These are phyloP conservation scores for Casaregolazyma suthepensis DNA, from an alignment of 1,139 yeast genomes.

Conservation along the genomic window DNA sequence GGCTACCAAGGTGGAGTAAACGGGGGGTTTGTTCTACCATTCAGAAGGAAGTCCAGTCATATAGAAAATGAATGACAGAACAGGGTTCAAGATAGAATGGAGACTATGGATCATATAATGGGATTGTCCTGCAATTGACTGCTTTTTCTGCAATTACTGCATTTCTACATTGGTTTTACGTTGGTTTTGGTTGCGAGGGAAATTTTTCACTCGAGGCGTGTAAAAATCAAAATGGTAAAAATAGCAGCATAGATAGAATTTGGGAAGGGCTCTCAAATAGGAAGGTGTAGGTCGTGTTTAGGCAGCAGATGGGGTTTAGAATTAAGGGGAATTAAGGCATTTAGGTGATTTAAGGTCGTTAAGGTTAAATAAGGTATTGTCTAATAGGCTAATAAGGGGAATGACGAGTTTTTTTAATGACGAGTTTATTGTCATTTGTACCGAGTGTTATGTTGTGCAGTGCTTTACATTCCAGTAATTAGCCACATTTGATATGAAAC, in stretches of 20 bases:
- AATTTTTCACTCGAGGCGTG: background rate
- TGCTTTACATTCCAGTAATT: too few species aligned
- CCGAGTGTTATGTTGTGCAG: too few species aligned
- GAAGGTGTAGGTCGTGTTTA: background rate
- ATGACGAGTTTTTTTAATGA: too few species aligned
- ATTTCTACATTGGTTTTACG: background rate
- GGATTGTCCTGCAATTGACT: background rate
- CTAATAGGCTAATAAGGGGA: too few species aligned
- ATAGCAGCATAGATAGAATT: background rate
- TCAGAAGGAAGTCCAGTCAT: constrained; percentile 5
- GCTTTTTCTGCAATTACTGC: background rate
- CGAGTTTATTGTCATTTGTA: too few species aligned
- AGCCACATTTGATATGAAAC: too few species aligned
- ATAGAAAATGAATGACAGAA: constrained; percentile 6
- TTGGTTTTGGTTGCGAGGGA: background rate
- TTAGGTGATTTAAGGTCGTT: background rate
- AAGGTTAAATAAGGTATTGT: too few species aligned
- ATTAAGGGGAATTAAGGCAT: too few species aligned
- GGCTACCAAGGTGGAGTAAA: constrained; percentile 21
- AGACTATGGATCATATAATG: background rate
- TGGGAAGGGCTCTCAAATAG: background rate
- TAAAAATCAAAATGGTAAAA: background rate
- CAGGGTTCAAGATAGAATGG: constrained; percentile 9
- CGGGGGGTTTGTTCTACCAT: constrained; percentile 17
- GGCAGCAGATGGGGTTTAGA: background rate